A percentile compares a stretch with the other conserved stretches of the same genome.
Conservation (phyloP, 1,284 basidiomycete species). For the Paramarasmius palmivorus region DNA sequence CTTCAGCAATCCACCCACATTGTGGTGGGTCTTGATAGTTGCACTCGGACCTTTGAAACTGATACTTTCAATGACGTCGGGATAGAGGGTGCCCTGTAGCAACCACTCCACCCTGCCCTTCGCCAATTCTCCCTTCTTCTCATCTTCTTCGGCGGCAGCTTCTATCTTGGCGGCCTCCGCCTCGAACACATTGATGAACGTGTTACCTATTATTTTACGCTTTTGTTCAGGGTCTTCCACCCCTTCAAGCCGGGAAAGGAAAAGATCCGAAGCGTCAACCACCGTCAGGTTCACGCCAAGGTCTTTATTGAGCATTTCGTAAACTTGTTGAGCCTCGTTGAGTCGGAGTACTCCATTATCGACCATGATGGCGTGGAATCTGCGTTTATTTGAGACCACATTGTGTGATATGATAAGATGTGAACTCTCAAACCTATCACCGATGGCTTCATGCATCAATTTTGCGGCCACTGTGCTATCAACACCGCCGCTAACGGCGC, state of each 20-base stretch:
- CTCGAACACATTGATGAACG: constrained; percentile 98
- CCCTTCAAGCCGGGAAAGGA: constrained; percentile 87
- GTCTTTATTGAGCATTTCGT: constrained; percentile 92
- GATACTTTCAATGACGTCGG: constrained; percentile 99
- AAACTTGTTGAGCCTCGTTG: constrained; percentile 92
- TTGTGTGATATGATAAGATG: constrained; percentile 1
- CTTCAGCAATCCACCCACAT: constrained; percentile 94
- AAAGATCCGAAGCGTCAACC: constrained; percentile 93
- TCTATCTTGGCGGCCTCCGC: constrained; percentile 91
- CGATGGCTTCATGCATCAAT: constrained; percentile 99
- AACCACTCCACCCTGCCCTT: constrained; percentile 97
- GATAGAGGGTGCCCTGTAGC: constrained; percentile 98
- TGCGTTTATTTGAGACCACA: constrained; percentile 37
- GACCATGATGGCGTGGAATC: constrained; percentile 99
- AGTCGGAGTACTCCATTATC: constrained; percentile 97
- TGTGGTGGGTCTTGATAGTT: constrained; percentile 99
- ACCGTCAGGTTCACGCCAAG: constrained; percentile 97
- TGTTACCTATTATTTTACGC: constrained; percentile 98
- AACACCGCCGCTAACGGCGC: constrained; percentile 96
- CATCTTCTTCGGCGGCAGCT: constrained; percentile 76
- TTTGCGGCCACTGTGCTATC: constrained; percentile 99
- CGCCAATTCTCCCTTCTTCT: constrained; percentile 62
- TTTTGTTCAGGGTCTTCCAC: constrained; percentile 97
- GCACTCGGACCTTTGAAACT: constrained; percentile 99
- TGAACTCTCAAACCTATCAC: constrained; percentile 78